Base-by-base conservation (phyloP, 2,329 filamentous ascomycete genomes). In the Claviceps maximensis region DNA sequence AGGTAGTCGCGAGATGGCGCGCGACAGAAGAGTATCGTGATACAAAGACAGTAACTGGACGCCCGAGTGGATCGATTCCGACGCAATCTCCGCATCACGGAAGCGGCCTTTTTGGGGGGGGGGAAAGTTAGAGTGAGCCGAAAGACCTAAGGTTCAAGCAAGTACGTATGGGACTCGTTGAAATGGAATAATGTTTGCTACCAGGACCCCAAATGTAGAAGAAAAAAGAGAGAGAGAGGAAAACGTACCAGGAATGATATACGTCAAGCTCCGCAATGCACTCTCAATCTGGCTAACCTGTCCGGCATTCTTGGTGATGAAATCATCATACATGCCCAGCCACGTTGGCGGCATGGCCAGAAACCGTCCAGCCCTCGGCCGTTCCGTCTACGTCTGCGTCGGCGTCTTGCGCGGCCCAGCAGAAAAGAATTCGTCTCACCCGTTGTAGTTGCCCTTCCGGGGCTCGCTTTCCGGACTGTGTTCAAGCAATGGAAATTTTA, bases 221-320 rank as follows among this genome's bases (percentile, higher is more conserved):
- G 6, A 8, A 25, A 4, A 49, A 40, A 19, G 27, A 45, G 17
- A 38, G 27, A 13, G 7, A 25, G 19, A 21, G 29, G 3, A 36
- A 47, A 38, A 27, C 29, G 3, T 66, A 83, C 86, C 90, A 54
- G 91, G 93, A 49, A 97, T 93, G 59, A 98, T 89, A 67, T 98
- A 98, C 48, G 91, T 96, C 58, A 98, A 72, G 29, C 89, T 95
- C 41, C 93, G 83, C 64, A 98, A 73, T 15, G 89, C 89, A 57
- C 88, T 94, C 73, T 98, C 93, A 58, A 98, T 91, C 72, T 95
- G 90, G 49, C 89, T 88, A 51, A 98, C 89, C 55, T 94, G 89
- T 63, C 89, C 86, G 56, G 89, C 84, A 68, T 98, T 98, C 72
- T 91, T 93, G 57, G 87, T 86, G 73, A 98, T 91, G 71, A 97